Evolutionary conservation across 306 rosid species (phyloP).

Genomic region (Mucuna pruriens): DNA sequence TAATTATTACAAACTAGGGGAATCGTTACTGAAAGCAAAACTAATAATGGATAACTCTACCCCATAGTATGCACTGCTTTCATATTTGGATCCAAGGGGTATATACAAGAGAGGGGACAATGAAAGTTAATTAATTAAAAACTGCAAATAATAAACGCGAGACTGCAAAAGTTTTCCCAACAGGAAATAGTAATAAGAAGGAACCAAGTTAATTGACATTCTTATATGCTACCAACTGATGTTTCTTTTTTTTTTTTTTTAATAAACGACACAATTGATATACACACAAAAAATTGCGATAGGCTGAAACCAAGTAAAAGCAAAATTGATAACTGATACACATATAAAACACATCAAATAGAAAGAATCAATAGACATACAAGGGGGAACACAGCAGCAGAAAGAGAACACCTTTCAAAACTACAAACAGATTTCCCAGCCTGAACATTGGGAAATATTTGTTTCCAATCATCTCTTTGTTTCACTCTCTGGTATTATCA

Average conservation of each 20-base stretch:
- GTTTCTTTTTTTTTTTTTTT: not conserved
- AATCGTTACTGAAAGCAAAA: not conserved
- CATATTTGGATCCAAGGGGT: no score
- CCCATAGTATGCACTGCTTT: not conserved
- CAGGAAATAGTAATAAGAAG: not conserved
- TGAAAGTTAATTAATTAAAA: not conserved
- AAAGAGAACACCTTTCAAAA: conserved; percentile 25
- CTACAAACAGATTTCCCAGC: conserved; percentile 30
- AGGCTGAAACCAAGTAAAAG: conserved; percentile 1
- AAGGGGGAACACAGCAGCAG: conserved; percentile 31
- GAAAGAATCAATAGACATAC: not conserved
- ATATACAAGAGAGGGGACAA: not conserved
- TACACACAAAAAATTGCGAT: conserved; percentile 12
- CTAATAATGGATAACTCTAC: not conserved
- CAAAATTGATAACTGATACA: conserved; percentile 23
- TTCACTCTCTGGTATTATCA: not conserved
- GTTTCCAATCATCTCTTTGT: not conserved
- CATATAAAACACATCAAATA: conserved; percentile 28
- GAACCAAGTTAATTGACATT: not conserved
- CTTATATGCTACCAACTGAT: not conserved
- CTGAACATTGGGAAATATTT: conserved; percentile 14
- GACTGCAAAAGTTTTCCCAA: not conserved
- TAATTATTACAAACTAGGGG: not conserved
- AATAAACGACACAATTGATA: conserved; percentile 17
- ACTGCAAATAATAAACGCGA: not conserved